Percentiles rank a stretch among this genome's conserved stretches.
Conservation (phyloP, 495 filamentous ascomycete genomes). For the Jackrogersella minutella region DNA sequence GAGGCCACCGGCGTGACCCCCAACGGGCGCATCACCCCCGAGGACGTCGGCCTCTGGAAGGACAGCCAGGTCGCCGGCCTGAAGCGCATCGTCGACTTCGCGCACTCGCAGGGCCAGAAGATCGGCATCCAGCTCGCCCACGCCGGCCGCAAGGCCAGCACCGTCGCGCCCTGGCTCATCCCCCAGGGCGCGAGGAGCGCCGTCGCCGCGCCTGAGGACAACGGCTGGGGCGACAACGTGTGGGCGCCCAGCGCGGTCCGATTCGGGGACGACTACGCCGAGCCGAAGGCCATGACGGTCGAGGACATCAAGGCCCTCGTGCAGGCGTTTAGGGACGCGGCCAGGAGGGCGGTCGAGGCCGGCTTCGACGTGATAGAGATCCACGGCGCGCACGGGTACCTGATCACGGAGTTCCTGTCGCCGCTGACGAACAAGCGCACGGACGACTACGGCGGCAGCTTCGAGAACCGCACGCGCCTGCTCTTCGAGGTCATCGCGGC, state of each 20-base stretch:
- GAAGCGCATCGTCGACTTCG: conserved; percentile 66
- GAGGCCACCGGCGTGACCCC: conserved; percentile 73
- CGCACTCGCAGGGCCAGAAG: conserved; percentile 70
- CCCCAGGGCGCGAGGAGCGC: conserved; percentile 28
- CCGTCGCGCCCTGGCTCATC: conserved; percentile 67
- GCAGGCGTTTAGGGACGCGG: conserved; percentile 65
- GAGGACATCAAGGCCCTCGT: conserved; percentile 71
- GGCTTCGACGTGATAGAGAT: conserved; percentile 76
- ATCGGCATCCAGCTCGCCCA: conserved; percentile 77
- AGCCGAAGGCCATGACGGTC: conserved; percentile 65
- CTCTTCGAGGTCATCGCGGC: conserved; percentile 34
- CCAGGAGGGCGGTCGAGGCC: conserved; percentile 67
- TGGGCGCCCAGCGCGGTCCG: conserved; percentile 56
- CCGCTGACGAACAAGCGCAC: conserved; percentile 66
- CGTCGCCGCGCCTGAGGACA: conserved; percentile 59
- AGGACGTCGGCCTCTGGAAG: conserved; percentile 75
- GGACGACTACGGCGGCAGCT: conserved; percentile 65
- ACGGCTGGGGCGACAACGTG: conserved; percentile 74
- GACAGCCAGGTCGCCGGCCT: conserved; percentile 72
- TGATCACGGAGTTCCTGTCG: conserved; percentile 69
- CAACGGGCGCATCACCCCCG: conserved; percentile 75
- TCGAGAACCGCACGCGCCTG: conserved; percentile 61
- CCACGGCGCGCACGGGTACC: conserved; percentile 70
- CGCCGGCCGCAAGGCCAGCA: conserved; percentile 76
- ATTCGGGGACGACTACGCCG: conserved; percentile 56